Evolutionary conservation across 768 basidiomycete genomes (phyloP).

Genomic region (Collybia mongolica): DNA sequence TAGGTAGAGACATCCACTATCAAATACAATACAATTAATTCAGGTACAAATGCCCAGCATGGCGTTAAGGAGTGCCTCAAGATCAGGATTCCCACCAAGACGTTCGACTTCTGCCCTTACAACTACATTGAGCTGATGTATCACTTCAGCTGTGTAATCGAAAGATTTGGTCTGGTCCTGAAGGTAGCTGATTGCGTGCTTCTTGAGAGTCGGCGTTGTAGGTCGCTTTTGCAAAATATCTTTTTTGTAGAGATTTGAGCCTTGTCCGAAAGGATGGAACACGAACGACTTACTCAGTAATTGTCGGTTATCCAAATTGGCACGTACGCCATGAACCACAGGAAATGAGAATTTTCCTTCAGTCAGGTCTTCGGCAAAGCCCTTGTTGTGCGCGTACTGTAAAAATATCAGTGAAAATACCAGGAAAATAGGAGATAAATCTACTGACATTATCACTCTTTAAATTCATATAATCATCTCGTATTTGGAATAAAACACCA

Average conservation of each 20-base stretch:
- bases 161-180: constrained; percentile 78
- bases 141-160: constrained; percentile 76
- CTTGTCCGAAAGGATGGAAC: background rate
- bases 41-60: too few relatives aligned
- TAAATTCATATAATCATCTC: constrained; percentile 97
- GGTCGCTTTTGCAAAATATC: constrained; percentile 92
- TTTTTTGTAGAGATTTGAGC: constrained; percentile 22
- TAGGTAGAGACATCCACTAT: too few relatives aligned
- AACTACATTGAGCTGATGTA: constrained; percentile 65
- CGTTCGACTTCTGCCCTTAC: constrained; percentile 64
- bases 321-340: constrained; percentile 84
- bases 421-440: background rate
- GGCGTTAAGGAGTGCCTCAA: constrained; percentile 32
- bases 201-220: constrained; percentile 75
- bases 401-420: background rate
- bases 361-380: constrained; percentile 90
- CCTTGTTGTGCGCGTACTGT: constrained; percentile 82
- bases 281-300: constrained; percentile 66
- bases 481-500: constrained; percentile 92
- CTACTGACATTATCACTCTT: constrained; percentile 73
- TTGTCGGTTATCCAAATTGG: constrained; percentile 73
- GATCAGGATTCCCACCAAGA: constrained; percentile 72
- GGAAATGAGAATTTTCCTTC: constrained; percentile 99
- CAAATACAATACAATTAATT: too few relatives aligned
- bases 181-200: constrained; percentile 79